phyloP scores from a whole-genome alignment of 1,284 basidiomycete genomes.

The Puccinia polysora region DNA sequence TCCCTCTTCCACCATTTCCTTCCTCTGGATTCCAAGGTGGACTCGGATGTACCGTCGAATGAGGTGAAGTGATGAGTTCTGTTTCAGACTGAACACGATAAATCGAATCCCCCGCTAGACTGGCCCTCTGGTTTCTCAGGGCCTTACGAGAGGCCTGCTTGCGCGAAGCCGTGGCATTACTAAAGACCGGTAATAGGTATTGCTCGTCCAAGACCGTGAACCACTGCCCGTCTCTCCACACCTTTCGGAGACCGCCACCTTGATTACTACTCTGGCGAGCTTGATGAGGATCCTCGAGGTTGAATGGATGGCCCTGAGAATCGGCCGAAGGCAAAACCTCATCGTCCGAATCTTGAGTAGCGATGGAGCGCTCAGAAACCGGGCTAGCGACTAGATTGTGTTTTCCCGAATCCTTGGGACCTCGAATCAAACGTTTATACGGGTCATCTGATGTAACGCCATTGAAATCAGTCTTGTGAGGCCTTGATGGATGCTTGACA shows the following conservation, averaged over 20 bases:
- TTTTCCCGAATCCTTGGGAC: background rate
- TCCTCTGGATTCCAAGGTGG: slow-evolving; percentile 20
- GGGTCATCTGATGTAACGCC: slow-evolving; percentile 27
- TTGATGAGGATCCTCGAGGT: slow-evolving; percentile 3
- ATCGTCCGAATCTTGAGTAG: slow-evolving; percentile 46
- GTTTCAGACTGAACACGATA: slow-evolving; percentile 27
- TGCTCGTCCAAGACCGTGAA: slow-evolving; percentile 93
- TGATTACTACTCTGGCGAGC: slow-evolving; percentile 5
- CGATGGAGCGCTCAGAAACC: slow-evolving; percentile 37
- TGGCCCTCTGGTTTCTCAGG: slow-evolving; percentile 35
- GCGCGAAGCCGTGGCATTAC: slow-evolving; percentile 53
- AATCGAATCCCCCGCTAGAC: slow-evolving; percentile 15
- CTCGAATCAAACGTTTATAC: slow-evolving; percentile 21
- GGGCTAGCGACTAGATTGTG: background rate
- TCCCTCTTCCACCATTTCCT: background rate
- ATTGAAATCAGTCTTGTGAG: slow-evolving; percentile 9
- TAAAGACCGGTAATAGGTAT: slow-evolving; percentile 73
- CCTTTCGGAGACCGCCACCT: slow-evolving; percentile 51
- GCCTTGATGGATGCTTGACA: background rate
- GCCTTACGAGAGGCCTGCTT: slow-evolving; percentile 53
- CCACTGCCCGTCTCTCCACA: slow-evolving; percentile 70
- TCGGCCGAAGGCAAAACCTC: slow-evolving; percentile 46
- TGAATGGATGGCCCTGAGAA: slow-evolving; percentile 19
- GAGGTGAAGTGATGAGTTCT: slow-evolving; percentile 11
- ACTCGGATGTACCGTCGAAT: slow-evolving; percentile 13